Percentiles rank a stretch among this genome's conserved stretches.
Evolutionary conservation across 164 flowering plant genomes (phyloP).

Genomic region (Protea cynaroides): DNA sequence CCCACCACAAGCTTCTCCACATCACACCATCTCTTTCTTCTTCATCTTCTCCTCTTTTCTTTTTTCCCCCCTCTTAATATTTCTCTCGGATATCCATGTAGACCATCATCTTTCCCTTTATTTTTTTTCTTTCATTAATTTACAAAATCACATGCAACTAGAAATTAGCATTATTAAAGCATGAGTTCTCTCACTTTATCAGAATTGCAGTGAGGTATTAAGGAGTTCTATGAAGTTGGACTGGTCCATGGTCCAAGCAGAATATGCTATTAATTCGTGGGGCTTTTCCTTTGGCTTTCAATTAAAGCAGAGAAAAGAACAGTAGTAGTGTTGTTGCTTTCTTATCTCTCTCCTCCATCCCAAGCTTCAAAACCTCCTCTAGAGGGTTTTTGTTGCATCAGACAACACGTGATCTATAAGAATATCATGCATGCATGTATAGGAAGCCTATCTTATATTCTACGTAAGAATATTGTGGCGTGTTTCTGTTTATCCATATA

Average conservation of each 20-base stretch:
- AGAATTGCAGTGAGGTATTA: not conserved
- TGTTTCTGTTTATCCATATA: too few species aligned
- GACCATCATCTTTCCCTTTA: conserved; percentile 18
- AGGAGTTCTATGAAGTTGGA: not conserved
- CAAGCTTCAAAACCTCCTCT: too few species aligned
- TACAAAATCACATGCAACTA: not conserved
- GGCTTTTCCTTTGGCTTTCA: not conserved
- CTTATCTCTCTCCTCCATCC: not conserved
- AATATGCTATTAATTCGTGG: not conserved
- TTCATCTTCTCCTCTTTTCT: not conserved
- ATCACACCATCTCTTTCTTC: conserved; percentile 3
- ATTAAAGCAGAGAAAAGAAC: not conserved
- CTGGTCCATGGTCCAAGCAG: conserved; percentile 1
- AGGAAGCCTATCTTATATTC: too few species aligned
- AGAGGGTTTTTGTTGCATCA: not conserved
- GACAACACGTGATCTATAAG: not conserved
- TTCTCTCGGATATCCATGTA: conserved; percentile 22
- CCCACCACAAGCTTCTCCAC: conserved; percentile 19
- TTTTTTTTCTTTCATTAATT: not conserved
- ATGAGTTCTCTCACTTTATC: not conserved
- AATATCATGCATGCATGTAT: not conserved
- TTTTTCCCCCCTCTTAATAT: not conserved
- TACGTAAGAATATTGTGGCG: too few species aligned
- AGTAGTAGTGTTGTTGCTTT: not conserved
- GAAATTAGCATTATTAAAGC: not conserved